phyloP scores from a whole-genome alignment of 1,284 basidiomycete genomes.

The Ceratobasidium sp. region DNA sequence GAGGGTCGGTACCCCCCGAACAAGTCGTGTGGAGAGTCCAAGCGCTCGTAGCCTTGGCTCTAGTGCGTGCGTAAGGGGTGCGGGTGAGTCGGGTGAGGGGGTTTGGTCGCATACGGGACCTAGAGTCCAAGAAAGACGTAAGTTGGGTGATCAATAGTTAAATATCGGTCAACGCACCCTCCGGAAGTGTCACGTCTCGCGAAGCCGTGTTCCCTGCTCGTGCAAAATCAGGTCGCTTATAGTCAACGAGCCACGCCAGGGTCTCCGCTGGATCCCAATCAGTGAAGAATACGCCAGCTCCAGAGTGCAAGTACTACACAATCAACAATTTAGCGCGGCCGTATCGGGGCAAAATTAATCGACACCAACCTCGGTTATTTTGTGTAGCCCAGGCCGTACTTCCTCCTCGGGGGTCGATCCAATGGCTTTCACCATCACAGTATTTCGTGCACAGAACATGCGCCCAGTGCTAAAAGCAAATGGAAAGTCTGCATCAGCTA shows the following conservation, averaged over 20 bases:
- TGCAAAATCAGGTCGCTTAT: slow-evolving; percentile 90
- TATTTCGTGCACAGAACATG: slow-evolving; percentile 92
- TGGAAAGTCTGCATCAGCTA: not conserved
- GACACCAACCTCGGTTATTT: slow-evolving; percentile 73
- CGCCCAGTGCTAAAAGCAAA: slow-evolving; percentile 72
- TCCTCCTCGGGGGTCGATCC: slow-evolving; percentile 90
- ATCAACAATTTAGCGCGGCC: slow-evolving; percentile 12
- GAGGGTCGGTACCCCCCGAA: slow-evolving; percentile 89
- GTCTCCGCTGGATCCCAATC: slow-evolving; percentile 89
- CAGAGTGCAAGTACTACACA: slow-evolving; percentile 35
- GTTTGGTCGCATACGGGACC: slow-evolving; percentile 62
- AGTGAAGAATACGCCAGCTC: slow-evolving; percentile 91
- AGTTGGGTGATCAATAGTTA: not conserved
- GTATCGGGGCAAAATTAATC: slow-evolving; percentile 8
- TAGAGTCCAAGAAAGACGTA: slow-evolving; percentile 38
- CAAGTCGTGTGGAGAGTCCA: slow-evolving; percentile 87
- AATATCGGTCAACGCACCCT: slow-evolving; percentile 55
- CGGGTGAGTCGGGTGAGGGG: slow-evolving; percentile 75
- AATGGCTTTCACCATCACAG: slow-evolving; percentile 97
- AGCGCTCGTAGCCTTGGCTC: slow-evolving; percentile 95
- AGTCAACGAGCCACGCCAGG: slow-evolving; percentile 93
- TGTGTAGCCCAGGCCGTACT: slow-evolving; percentile 80
- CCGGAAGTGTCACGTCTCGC: slow-evolving; percentile 79
- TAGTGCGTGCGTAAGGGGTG: slow-evolving; percentile 95
- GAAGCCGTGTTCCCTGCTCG: slow-evolving; percentile 86